A percentile compares a stretch with the other conserved stretches of the same genome.
Evolutionary conservation across 2,329 filamentous ascomycete genomes (phyloP).

Genomic region (Fusarium sp.): DNA sequence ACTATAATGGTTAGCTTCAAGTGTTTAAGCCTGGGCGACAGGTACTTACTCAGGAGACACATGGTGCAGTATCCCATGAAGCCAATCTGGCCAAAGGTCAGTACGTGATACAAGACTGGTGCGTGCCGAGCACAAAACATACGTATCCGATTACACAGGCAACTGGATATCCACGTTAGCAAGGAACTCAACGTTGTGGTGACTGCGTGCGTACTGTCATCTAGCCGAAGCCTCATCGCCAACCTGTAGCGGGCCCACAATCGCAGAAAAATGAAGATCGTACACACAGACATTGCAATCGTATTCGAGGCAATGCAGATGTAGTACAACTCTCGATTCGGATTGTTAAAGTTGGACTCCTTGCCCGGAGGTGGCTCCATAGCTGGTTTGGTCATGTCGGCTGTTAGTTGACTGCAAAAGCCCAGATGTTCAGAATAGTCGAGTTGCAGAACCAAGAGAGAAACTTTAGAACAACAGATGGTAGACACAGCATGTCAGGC

Average conservation of each 20-base stretch:
- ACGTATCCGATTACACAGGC: constrained; percentile 26
- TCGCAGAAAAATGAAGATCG: constrained; percentile 9
- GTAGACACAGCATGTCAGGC: not conserved
- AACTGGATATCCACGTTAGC: not conserved
- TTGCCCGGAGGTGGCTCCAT: constrained; percentile 24
- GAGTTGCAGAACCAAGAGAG: not conserved
- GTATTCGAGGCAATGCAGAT: constrained; percentile 17
- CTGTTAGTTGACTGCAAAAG: not conserved
- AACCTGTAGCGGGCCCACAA: constrained; percentile 20
- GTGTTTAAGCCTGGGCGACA: rapidly evolving
- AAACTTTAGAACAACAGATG: not conserved
- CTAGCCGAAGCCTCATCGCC: constrained; percentile 11
- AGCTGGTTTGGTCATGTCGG: constrained; percentile 9
- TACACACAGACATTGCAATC: constrained; percentile 14
- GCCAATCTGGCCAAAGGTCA: not conserved
- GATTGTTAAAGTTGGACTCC: constrained; percentile 21
- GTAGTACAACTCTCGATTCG: constrained; percentile 19
- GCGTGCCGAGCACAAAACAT: not conserved
- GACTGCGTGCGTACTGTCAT: constrained; percentile 3
- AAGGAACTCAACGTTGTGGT: rapidly evolving
- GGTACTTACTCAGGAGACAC: constrained; percentile 9
- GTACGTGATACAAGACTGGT: rapidly evolving
- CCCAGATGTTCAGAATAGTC: not conserved
- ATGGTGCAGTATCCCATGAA: constrained; percentile 28
- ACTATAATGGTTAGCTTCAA: rapidly evolving